Evolutionary conservation across 768 basidiomycete genomes (phyloP).

Genomic region (Tulasnella sp.): DNA sequence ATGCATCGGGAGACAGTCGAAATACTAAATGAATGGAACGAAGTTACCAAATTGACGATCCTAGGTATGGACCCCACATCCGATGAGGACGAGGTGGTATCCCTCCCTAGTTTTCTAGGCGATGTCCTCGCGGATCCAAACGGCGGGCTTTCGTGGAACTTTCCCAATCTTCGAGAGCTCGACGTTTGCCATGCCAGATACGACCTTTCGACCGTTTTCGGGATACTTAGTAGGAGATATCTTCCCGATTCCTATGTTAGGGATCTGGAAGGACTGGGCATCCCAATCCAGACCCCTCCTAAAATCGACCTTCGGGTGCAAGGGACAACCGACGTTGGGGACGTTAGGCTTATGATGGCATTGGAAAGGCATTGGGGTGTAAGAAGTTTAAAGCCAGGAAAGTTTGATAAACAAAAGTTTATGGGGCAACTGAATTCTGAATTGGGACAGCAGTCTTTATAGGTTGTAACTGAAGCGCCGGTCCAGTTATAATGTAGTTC

Average conservation of each 20-base stretch:
- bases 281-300: not conserved
- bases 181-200: not conserved
- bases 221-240: not conserved
- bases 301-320: not conserved
- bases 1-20: not conserved
- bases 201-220: not conserved
- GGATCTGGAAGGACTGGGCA: not conserved
- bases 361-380: not conserved
- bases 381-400: not conserved
- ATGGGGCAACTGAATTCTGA: too few species aligned
- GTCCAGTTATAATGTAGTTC: too few species aligned
- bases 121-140: not conserved
- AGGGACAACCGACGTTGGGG: not conserved
- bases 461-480: too few species aligned
- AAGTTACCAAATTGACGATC: not conserved
- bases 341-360: not conserved
- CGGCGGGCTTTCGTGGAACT: not conserved
- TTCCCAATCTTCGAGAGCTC: slow-evolving; percentile 6
- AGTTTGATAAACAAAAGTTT: not conserved
- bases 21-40: not conserved
- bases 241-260: not conserved
- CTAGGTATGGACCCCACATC: not conserved
- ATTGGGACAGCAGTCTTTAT: too few species aligned
- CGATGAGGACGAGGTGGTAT: not conserved
- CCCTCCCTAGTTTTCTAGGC: not conserved